Conservation (phyloP, 768 basidiomycete species). For the Russula vinacea region DNA sequence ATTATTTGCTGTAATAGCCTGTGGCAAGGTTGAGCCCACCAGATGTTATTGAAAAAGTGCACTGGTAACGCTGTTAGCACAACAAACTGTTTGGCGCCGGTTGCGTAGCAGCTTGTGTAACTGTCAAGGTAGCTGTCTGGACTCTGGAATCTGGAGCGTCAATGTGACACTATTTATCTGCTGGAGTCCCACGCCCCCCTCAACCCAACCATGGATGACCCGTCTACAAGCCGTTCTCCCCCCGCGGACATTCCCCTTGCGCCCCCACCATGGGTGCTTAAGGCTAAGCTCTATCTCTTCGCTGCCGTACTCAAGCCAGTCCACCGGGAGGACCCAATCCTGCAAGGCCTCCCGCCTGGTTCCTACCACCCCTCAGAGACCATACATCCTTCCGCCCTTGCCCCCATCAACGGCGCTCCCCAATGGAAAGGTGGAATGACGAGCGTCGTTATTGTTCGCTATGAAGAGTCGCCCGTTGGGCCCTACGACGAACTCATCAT, state of each 20-base stretch:
- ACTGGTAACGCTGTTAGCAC: too few relatives aligned
- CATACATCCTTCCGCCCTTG: conserved; percentile 24
- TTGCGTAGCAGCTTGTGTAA: too few relatives aligned
- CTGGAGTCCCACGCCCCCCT: too few relatives aligned
- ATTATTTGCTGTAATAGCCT: too few relatives aligned
- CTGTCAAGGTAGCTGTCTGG: too few relatives aligned
- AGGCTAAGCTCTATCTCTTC: conserved; percentile 19
- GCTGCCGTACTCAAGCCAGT: conserved; percentile 2
- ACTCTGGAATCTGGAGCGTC: too few relatives aligned
- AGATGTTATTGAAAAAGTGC: too few relatives aligned
- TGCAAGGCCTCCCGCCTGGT: conserved; percentile 25
- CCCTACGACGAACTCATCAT: conserved; percentile 28
- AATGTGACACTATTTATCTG: too few relatives aligned
- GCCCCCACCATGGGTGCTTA: conserved; percentile 22
- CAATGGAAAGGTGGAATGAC: conserved; percentile 22
- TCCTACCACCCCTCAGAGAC: conserved; percentile 22
- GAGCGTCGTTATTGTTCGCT: conserved; percentile 7
- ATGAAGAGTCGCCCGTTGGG: conserved; percentile 23
- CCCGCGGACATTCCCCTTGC: background rate
- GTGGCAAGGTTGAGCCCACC: too few relatives aligned
- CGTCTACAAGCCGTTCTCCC: background rate
- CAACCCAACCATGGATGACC: background rate
- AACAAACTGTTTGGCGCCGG: too few relatives aligned
- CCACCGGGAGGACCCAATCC: conserved; percentile 12
- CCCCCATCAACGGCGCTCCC: conserved; percentile 1